A percentile compares a stretch with the other conserved stretches of the same genome.
Conservation (phyloP, 2,329 filamentous ascomycete genomes). For the Colletotrichum siamense region DNA sequence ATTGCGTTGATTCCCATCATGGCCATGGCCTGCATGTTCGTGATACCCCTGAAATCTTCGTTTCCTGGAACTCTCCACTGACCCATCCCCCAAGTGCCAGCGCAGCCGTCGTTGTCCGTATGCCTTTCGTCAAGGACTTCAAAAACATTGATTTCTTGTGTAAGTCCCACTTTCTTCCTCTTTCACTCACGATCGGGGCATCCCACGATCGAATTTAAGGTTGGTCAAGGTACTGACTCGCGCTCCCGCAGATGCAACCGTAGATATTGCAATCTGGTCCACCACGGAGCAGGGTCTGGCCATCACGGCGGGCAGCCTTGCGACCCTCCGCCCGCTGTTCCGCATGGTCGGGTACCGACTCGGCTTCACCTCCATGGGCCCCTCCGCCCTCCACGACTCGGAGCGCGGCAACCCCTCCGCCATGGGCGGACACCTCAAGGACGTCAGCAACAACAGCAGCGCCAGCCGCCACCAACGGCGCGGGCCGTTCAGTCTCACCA, state of each 20-base stretch:
- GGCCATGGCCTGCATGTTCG: conserved; percentile 59
- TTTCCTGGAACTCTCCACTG: background rate
- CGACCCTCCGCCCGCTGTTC: conserved; percentile 52
- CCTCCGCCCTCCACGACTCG: conserved; percentile 1
- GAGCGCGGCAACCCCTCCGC: conserved; percentile 6
- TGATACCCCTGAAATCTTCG: conserved; percentile 32
- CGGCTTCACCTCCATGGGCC: conserved; percentile 26
- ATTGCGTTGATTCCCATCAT: conserved; percentile 57
- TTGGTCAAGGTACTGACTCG: conserved; percentile 2
- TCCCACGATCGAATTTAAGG: background rate
- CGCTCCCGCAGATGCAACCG: conserved; percentile 37
- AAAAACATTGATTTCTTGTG: conserved; percentile 49
- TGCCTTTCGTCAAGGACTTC: conserved; percentile 43
- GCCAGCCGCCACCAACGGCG: background rate
- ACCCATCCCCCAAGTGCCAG: conserved; percentile 40
- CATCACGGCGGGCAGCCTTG: conserved; percentile 51
- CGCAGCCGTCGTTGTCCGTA: conserved; percentile 46
- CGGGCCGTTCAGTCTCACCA: conserved; percentile 32
- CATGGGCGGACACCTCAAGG: conserved; percentile 4
- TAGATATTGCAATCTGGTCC: conserved; percentile 55
- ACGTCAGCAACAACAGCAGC: conserved; percentile 4
- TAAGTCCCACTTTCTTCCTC: conserved; percentile 26
- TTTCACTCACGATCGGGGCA: background rate
- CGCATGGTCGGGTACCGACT: conserved; percentile 37
- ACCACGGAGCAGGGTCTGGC: conserved; percentile 53